Base-by-base conservation (phyloP, 495 filamentous ascomycete genomes). In the Penicillium angulare region DNA sequence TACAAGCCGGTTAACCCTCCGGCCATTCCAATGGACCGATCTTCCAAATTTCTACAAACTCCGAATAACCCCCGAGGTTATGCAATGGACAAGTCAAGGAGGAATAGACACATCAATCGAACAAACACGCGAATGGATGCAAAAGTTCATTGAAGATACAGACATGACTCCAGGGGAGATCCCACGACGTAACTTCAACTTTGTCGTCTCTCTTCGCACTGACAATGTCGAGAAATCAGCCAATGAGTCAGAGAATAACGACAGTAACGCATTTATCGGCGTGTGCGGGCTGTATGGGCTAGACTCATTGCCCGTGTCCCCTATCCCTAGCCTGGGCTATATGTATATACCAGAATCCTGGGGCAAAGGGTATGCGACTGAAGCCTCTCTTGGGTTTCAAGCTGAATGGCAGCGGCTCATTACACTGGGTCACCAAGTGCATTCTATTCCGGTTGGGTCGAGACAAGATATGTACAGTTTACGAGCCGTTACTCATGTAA, bases 11-110 rank as follows among this genome's bases (percentile, higher is more conserved):
- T 18, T 46, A 12, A 46, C 6, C 29, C 17, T 46, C 4, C 26
- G 43, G 23, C 43, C 43, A n/a, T 46, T 46, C 3, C 27, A 33
- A 46, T 33, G 31, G 29, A 33, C 16, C 21, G 43, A 46, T 12
- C 43, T 46, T 0, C 17, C 33, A 21, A 10, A 17, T 10, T 6
- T 46, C 12, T 23, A 31, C 18, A 35, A 23, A 29, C 43, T 46
- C 9, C 43, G 43, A 4, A 34, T 17, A 15, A 22, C 5, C 17
- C 29, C 43, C 18, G 43, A 46, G 18, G 43, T 46, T 10, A 46
- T 46, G 43, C 29, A 46, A 33, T 46, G 43, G 43, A 46, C 43
- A 9, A 46, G 43, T 10, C 43, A 46, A 33, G 43, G 17, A 7
- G 17, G 16, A 15, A 34, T 35, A 21, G 43, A 46, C 29, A 17